Conservation (phyloP, 768 basidiomycete genomes). For the Naematelia encephala region DNA sequence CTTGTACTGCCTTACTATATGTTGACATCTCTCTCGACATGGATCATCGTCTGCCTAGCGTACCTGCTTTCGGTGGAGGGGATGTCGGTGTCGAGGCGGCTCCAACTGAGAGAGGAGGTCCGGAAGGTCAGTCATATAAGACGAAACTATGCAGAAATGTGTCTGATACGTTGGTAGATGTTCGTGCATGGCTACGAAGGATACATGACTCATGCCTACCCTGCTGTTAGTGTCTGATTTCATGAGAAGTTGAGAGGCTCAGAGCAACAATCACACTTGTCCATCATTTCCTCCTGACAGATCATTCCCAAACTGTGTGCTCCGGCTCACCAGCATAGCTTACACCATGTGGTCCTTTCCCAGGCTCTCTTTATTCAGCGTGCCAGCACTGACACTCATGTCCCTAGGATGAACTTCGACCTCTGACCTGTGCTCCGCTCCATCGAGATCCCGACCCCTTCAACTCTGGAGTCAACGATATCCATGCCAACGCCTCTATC, state of each 20-base stretch:
- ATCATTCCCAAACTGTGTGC: not conserved
- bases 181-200: conserved; percentile 88
- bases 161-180: conserved; percentile 51
- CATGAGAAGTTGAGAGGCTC: no score
- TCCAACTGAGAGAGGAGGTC: not conserved
- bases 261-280: no score
- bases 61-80: not conserved
- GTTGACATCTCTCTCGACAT: not conserved
- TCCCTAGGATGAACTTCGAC: conserved; percentile 64
- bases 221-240: conserved; percentile 46
- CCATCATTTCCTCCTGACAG: no score
- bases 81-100: not conserved
- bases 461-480: conserved; percentile 82
- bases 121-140: not conserved
- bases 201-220: conserved; percentile 71
- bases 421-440: conserved; percentile 65
- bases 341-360: no score
- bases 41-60: not conserved
- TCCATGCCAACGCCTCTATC: conserved; percentile 84
- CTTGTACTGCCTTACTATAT: not conserved
- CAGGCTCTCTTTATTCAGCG: no score
- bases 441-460: conserved; percentile 49
- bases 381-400: not conserved
- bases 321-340: not conserved
- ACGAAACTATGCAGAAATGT: not conserved